phyloP scores from a whole-genome alignment of 2,329 filamentous ascomycete species.

The Xylariaceae sp. region DNA sequence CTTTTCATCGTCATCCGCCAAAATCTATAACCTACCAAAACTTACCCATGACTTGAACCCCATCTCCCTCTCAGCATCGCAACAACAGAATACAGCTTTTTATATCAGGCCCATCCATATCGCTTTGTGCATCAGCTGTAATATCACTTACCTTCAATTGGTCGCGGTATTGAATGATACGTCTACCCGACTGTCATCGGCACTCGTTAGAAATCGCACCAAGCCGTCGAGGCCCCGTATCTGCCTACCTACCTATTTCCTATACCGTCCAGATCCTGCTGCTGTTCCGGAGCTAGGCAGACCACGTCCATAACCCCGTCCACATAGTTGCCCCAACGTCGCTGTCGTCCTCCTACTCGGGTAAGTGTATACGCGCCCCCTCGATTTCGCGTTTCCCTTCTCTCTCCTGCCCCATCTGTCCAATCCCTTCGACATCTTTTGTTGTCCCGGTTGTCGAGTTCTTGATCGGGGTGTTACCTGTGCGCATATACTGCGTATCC shows the following conservation, averaged over 20 bases:
- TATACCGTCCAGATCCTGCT: neutral
- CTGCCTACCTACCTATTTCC: neutral
- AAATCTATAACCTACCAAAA: neutral
- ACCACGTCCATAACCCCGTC: constrained; percentile 4
- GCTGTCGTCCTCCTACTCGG: neutral
- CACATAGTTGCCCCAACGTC: constrained; percentile 10
- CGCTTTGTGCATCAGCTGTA: neutral
- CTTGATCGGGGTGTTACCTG: neutral
- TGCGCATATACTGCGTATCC: neutral
- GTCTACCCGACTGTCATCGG: neutral
- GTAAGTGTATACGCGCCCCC: constrained; percentile 4
- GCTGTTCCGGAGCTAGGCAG: constrained; percentile 2
- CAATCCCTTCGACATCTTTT: neutral
- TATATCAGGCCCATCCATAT: constrained; percentile 2
- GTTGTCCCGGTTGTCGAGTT: neutral
- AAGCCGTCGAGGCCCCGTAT: neutral
- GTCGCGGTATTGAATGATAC: neutral
- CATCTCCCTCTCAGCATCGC: constrained; percentile 10
- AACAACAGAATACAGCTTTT: constrained; percentile 10
- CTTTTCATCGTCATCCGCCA: constrained; percentile 13
- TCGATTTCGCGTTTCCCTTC: neutral
- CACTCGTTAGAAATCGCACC: neutral
- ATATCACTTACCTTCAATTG: constrained; percentile 4
- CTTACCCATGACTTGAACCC: neutral
- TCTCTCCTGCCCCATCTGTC: neutral